These are phyloP conservation scores for Boletus rufocinnamomeus DNA, from an alignment of 768 basidiomycete genomes.

Conservation along the genomic window DNA sequence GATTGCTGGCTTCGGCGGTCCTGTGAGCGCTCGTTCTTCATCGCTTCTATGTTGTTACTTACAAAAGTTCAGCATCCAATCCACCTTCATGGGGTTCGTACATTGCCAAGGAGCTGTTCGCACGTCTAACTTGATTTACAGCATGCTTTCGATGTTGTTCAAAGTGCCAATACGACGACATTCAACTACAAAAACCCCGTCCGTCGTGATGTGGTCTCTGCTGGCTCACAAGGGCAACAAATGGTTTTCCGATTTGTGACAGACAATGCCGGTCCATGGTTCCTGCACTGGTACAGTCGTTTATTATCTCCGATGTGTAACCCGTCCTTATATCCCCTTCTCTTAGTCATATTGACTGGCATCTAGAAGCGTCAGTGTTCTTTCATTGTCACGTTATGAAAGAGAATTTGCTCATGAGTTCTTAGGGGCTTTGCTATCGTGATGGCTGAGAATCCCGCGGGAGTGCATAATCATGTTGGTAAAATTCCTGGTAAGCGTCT, in stretches of 20 bases:
- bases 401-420: background rate
- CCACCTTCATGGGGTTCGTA: too few species aligned
- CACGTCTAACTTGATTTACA: too few species aligned
- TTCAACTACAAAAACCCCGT: conserved; percentile 41
- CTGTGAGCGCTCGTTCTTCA: too few species aligned
- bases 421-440: conserved; percentile 31
- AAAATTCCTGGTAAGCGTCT: conserved; percentile 17
- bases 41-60: too few species aligned
- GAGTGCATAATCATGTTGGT: conserved; percentile 15
- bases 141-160: conserved; percentile 40
- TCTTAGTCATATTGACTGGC: conserved; percentile 35
- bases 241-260: conserved; percentile 60
- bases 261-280: conserved; percentile 65
- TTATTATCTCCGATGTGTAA: background rate
- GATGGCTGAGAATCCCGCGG: conserved; percentile 27
- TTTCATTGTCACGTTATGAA: background rate
- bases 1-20: too few species aligned
- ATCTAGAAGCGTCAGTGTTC: conserved; percentile 25
- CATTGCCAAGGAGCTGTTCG: too few species aligned
- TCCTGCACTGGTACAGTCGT: conserved; percentile 40
- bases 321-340: background rate
- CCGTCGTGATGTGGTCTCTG: conserved; percentile 33
- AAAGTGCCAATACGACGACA: conserved; percentile 24
- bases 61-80: too few species aligned
- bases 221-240: conserved; percentile 38